Evolutionary conservation across 2,329 filamentous ascomycete genomes (phyloP), one percentile per base, ranked within the genome.

Genomic region (Epichloe gansuensis): DNA sequence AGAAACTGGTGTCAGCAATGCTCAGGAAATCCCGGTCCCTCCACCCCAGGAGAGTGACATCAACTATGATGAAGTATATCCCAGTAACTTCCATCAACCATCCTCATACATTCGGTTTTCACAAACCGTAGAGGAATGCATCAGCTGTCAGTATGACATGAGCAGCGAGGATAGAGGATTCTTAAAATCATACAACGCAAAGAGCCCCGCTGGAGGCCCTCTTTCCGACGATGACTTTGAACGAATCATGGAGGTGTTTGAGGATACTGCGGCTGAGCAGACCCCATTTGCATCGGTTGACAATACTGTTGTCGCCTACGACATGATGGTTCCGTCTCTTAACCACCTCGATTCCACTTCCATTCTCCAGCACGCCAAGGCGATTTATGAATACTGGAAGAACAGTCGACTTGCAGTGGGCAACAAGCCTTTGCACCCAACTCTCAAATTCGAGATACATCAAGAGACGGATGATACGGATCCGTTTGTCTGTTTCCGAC

Each of bases 21-120:
- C 80, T 54, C 77, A 79, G 67, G 79, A 82, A 62, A 84, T 85
- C 57, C 81, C 81, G 37, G 81, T 84, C 17, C 81, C 81, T 56
- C 81, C 81, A 61, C 79, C 81, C 13, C 69, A 82, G 63, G 74
- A 82, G 69, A 82, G 78, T 62, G 72, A 76, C 59, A 72, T 91
- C 69, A 81, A 88, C 70, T 98, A 96, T 83, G 88, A 94, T 69
- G 81, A 85, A 63, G 80, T 96, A 61, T 97, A 97, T 67, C 81
- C 85, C 48, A 82, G 80, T 58, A 74, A 76, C 54, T 96, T 91
- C 71, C 80, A 83, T 63, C 86, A 94, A 68, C 90, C 93, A 50
- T 83, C 85, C 56, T 93, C 91, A 56, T 97, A 97, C 71, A 95
- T 98, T 67, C 89, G 91, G 59, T 97, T 95, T 73, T 97, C 93